phyloP scores from a whole-genome alignment of 2,329 filamentous ascomycete species.

The Neodidymelliopsis sp. region DNA sequence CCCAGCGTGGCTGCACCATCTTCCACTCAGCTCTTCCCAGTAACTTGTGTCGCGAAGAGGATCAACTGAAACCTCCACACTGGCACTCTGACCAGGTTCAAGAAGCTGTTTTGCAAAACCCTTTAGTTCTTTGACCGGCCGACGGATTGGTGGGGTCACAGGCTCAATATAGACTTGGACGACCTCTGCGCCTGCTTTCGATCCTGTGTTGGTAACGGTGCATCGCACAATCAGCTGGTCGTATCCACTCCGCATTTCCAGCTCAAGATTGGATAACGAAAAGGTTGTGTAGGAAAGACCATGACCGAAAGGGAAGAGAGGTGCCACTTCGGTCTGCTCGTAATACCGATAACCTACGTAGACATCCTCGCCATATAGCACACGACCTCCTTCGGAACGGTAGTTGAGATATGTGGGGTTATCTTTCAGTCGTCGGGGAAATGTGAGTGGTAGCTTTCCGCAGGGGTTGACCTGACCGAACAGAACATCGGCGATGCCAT shows the following conservation, averaged over 20 bases:
- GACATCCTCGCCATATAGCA: constrained; percentile 75
- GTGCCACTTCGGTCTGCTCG: constrained; percentile 69
- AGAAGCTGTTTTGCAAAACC: too few species aligned
- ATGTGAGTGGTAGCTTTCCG: constrained; percentile 75
- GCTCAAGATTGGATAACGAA: constrained; percentile 51
- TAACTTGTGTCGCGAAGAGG: too few species aligned
- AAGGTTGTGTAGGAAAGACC: constrained; percentile 82
- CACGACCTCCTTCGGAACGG: constrained; percentile 71
- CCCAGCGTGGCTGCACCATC: too few species aligned
- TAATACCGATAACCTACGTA: constrained; percentile 89
- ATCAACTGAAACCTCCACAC: too few species aligned
- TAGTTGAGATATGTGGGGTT: constrained; percentile 80
- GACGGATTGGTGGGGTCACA: not conserved
- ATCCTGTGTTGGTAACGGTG: not conserved
- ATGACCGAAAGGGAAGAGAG: constrained; percentile 82
- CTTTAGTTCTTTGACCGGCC: constrained; percentile 2
- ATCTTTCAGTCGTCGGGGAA: constrained; percentile 64
- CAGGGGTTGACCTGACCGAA: constrained; percentile 77
- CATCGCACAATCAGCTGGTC: not conserved
- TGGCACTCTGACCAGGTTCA: too few species aligned
- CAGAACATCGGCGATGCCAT: constrained; percentile 77
- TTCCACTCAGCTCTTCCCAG: too few species aligned
- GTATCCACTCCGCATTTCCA: constrained; percentile 59
- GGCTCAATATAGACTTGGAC: not conserved
- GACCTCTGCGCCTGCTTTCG: not conserved